Conservation (phyloP, 2,329 filamentous ascomycete species). For the Seiridium unicorne region DNA sequence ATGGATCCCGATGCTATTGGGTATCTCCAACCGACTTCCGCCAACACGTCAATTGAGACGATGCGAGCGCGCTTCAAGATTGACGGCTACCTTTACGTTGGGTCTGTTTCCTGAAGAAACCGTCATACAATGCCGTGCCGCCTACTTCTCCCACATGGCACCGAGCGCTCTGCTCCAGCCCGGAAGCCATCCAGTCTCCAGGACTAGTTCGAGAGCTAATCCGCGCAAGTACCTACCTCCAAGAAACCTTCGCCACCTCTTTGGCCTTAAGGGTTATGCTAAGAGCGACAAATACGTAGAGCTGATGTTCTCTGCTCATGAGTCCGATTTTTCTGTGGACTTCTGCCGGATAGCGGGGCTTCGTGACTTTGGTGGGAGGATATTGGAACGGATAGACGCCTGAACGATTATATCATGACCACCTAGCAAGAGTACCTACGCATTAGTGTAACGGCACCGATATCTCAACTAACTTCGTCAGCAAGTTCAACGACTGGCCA, state of each 20-base stretch:
- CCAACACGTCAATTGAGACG: neutral
- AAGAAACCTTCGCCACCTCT: conserved; percentile 10
- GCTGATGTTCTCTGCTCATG: neutral
- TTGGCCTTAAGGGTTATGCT: conserved; percentile 1
- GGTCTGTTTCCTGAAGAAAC: conserved; percentile 11
- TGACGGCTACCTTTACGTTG: neutral
- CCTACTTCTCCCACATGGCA: conserved; percentile 14
- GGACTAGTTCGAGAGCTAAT: conserved; percentile 12
- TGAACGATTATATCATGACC: too few species aligned
- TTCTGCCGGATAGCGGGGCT: neutral
- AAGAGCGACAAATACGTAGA: conserved; percentile 1
- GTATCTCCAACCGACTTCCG: neutral
- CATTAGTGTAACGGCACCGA: too few species aligned
- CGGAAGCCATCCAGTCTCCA: conserved; percentile 11
- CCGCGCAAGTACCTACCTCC: neutral
- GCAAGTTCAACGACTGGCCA: neutral
- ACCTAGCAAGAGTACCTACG: too few species aligned
- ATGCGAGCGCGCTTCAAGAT: neutral
- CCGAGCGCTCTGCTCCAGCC: conserved; percentile 13
- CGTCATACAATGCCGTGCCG: conserved; percentile 11
- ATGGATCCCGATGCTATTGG: neutral
- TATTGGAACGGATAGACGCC: too few species aligned
- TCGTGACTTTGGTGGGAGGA: neutral
- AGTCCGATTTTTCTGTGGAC: neutral
- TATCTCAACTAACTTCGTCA: neutral